Conservation (phyloP, 2,329 filamentous ascomycete genomes). For the Epichloe bromicola region DNA sequence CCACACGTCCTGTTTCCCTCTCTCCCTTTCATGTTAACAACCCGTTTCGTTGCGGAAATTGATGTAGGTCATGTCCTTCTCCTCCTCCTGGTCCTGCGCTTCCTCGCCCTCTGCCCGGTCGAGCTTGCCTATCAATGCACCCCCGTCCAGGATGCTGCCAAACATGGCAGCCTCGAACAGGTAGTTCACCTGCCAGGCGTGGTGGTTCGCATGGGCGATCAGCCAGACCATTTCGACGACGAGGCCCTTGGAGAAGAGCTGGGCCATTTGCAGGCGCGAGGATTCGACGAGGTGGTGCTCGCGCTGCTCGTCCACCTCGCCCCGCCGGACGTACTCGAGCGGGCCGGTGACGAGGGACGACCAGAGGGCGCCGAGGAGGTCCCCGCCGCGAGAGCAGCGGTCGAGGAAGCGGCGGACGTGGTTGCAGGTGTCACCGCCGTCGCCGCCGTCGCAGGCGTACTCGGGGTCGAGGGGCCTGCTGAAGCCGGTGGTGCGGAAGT, state of each 20-base stretch:
- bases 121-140: slow-evolving; percentile 16
- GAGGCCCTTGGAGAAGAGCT: slow-evolving; percentile 11
- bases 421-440: slow-evolving; percentile 10
- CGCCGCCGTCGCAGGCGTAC: slow-evolving; percentile 10
- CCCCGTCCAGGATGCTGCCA: slow-evolving; percentile 18
- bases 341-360: slow-evolving; percentile 8
- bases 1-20: too few relatives aligned
- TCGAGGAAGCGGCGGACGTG: slow-evolving; percentile 8
- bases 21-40: too few relatives aligned
- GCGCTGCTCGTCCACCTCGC: slow-evolving; percentile 7
- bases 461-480: slow-evolving; percentile 9
- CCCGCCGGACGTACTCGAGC: slow-evolving; percentile 9
- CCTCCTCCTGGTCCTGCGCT: too few relatives aligned
- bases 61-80: too few relatives aligned
- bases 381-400: not conserved
- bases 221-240: slow-evolving; percentile 11
- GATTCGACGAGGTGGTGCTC: slow-evolving; percentile 8
- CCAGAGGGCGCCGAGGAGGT: slow-evolving; percentile 9
- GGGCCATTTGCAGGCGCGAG: slow-evolving; percentile 9
- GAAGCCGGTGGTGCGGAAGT: slow-evolving; percentile 16
- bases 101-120: slow-evolving; percentile 9
- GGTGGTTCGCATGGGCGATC: slow-evolving; percentile 11
- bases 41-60: too few relatives aligned
- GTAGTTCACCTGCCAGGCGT: slow-evolving; percentile 19
- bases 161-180: slow-evolving; percentile 22